Evolutionary conservation across 495 filamentous ascomycete species (phyloP), one percentile per base, ranked within the genome.

Genomic region (Aspergillus sparsus): DNA sequence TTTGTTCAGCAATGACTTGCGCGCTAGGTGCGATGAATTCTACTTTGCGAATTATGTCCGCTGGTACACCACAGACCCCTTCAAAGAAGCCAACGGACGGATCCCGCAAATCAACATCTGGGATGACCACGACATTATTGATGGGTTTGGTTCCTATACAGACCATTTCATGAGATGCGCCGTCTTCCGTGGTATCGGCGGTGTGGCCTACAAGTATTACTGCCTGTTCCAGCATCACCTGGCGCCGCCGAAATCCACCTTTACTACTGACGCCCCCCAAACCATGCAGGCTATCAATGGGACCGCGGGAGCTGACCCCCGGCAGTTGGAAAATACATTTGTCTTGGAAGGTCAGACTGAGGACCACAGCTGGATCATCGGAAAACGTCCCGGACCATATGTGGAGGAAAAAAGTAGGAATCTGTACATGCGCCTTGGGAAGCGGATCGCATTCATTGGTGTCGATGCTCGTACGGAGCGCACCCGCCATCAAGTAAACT

Each of bases 21-120:
- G 91, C 54, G 81, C 74, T 16, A 80, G 84, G n/a, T 94, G 90
- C 68, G 93, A 98, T 63, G 84, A 90, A 5, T 98, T 87, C 73
- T 98, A 98, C 68, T 87, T 89, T 66, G 81, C 90, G 42, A 96
- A 97, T 73, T 97, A 98, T 65, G 81, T 93, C 31, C 73, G 81
- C 34, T 98, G 93, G 93, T 98, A 94, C 68, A 80, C 81, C 37
- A 88, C 82, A 13, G 87, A 93, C 65, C 89, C 92, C 0, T 98
- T 97, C 74, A 86, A 89, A 6, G 74, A 80, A 12, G 90, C 89
- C 37, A 98, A 97, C 65, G 88, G 84, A 11, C 87, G 89, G 67
- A 98, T 98, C 66, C 86, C 93, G 1, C 91, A 96, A 73, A 71
- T 98, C 67, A 97, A 97, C 70, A 87, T 97, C 44, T 98, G 93